Evolutionary conservation across 805 yeast species (phyloP).

Genomic region (Blastobotrys muscicola): DNA sequence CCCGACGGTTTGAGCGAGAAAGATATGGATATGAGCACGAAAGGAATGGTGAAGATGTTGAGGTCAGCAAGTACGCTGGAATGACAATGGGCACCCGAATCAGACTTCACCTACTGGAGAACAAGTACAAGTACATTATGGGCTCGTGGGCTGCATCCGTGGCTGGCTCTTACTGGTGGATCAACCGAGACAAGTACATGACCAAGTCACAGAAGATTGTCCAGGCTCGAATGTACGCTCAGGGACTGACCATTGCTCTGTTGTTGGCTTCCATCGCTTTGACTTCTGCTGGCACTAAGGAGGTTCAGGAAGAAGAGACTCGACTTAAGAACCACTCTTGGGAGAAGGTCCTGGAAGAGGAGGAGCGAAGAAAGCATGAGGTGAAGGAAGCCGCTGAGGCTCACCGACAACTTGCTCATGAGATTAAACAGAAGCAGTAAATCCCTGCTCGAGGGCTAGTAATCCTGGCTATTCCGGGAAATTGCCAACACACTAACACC

Average conservation of each 20-base stretch:
- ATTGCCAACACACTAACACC: conserved; percentile 7
- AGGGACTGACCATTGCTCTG: conserved; percentile 64
- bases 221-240: conserved; percentile 88
- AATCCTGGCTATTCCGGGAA: conserved; percentile 12
- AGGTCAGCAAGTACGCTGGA: conserved; percentile 23
- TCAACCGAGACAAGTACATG: conserved; percentile 66
- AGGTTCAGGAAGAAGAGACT: conserved; percentile 21
- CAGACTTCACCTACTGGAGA: conserved; percentile 21
- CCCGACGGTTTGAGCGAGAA: conserved; percentile 52
- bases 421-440: conserved; percentile 26
- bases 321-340: not conserved
- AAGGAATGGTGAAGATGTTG: conserved; percentile 18
- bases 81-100: conserved; percentile 2
- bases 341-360: conserved; percentile 3
- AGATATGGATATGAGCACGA: conserved; percentile 43
- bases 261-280: conserved; percentile 50
- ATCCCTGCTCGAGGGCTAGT: too few species aligned
- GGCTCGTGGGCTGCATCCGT: conserved; percentile 74
- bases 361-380: conserved; percentile 2
- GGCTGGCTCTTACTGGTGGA: conserved; percentile 68
- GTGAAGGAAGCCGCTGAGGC: conserved; percentile 19
- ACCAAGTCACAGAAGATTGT: conserved; percentile 71
- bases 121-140: conserved; percentile 56
- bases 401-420: conserved; percentile 42
- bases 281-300: conserved; percentile 46